Base-by-base conservation (phyloP, 768 basidiomycete species). In the Termitomyces sp. region DNA sequence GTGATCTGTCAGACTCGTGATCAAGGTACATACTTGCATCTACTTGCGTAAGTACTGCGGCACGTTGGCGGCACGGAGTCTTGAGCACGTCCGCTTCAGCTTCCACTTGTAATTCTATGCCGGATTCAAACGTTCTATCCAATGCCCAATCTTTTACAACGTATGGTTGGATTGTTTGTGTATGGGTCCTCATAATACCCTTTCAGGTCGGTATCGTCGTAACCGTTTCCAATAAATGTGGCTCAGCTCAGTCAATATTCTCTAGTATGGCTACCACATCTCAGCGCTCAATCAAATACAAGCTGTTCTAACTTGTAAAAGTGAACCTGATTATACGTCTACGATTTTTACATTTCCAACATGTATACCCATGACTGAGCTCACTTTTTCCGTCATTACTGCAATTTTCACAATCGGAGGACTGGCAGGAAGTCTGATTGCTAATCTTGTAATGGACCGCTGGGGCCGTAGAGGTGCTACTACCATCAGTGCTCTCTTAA, bases 261-360 rank as follows among this genome's bases (percentile, higher is more conserved):
- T 30, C 18, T 50, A 91, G 83, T 93, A 92, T 74, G 95, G 94
- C n/a, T 97, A 90, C 71, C 93, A 96, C 70, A 91, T 94, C 42
- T 91, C 93, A 1, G 88, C 88, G 16, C 82, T 98, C 58, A 98
- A 98, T 70, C 93, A 95, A 69, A 86, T 95, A 26, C 86, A 92
- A 67, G 82, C 81, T 5, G 84, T 88, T 43, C 68, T 95, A 56
- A 92, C 89, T 3, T 96, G 93, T 74, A 80, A 81, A 51, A 64
- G 62, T 32, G 55, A 63, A 26, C 45, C 58, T 7, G 62, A 44
- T 44, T 6, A 70, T 33, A 55, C 68, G 55, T 46, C 70, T 53
- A 36, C 50, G 13, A 60, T 67, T 46, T 70, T 75, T 65, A 75
- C 74, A 10, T 74, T 91, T 9, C 83, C 90, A 2, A 78, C 84